phyloP scores from a whole-genome alignment of 108 stramenopile species.

The Seminavis robusta region DNA sequence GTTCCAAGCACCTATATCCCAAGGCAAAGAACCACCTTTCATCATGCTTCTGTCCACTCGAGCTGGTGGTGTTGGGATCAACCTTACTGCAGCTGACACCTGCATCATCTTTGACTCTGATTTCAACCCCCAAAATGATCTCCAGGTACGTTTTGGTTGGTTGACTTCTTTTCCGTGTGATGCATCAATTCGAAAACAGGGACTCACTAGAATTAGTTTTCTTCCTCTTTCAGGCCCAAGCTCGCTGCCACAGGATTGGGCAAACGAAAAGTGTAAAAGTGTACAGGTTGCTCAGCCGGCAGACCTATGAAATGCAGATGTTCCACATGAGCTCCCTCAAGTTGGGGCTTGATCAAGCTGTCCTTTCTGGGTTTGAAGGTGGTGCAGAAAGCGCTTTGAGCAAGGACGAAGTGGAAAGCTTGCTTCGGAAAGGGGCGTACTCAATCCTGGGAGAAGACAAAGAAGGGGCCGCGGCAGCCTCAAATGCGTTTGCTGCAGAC shows the following conservation, averaged over 20 bases:
- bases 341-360: conserved; percentile 98
- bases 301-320: conserved; percentile 98
- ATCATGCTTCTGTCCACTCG: conserved; percentile 96
- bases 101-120: conserved; percentile 92
- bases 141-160: conserved; percentile 93
- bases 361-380: conserved; percentile 88
- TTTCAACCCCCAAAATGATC: conserved; percentile 97
- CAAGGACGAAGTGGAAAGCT: conserved; percentile 77
- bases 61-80: conserved; percentile 96
- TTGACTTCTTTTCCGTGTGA: conserved; percentile 52
- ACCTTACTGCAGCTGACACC: conserved; percentile 95
- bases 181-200: background rate
- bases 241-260: conserved; percentile 98
- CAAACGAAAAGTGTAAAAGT: conserved; percentile 91
- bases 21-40: conserved; percentile 69
- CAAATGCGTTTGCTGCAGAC: conserved; percentile 69
- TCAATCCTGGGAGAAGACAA: conserved; percentile 87
- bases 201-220: background rate
- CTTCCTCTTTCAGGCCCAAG: conserved; percentile 67
- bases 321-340: conserved; percentile 96
- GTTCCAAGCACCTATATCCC: conserved; percentile 74
- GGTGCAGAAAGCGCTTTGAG: conserved; percentile 69
- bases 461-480: conserved; percentile 74
- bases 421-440: conserved; percentile 85
- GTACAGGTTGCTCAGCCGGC: conserved; percentile 93